Conservation (phyloP, 2,329 filamentous ascomycete species). For the Neofusicoccum kwambonambiense region DNA sequence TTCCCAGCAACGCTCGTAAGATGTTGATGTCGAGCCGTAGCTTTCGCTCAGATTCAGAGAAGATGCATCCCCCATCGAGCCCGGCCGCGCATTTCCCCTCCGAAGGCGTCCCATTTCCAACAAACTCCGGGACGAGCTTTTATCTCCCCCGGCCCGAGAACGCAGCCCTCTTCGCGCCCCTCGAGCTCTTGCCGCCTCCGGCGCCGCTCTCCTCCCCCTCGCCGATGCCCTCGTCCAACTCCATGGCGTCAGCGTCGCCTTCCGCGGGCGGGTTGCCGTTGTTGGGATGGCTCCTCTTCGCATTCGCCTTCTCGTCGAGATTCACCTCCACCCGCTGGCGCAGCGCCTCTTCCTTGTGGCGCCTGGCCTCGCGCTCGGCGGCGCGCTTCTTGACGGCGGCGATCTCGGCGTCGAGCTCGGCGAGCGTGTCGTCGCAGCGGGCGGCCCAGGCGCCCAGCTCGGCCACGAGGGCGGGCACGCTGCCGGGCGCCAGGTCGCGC, state of each 20-base stretch:
- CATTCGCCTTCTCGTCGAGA: conserved; percentile 8
- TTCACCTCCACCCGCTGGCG: neutral
- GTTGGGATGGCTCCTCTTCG: neutral
- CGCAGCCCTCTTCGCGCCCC: neutral
- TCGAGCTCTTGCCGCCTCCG: neutral
- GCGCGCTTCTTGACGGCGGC: conserved; percentile 23
- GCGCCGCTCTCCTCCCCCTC: conserved; percentile 24
- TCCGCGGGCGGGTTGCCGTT: conserved; percentile 24
- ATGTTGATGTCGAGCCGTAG: too few relatives aligned
- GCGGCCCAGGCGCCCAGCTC: conserved; percentile 72
- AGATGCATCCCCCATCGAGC: too few relatives aligned
- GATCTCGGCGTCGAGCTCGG: conserved; percentile 74
- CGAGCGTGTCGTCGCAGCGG: conserved; percentile 73
- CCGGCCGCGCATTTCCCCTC: too few relatives aligned
- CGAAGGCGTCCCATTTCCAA: too few relatives aligned
- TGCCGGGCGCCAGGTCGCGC: conserved; percentile 76
- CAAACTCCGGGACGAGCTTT: neutral
- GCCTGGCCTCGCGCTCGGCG: neutral
- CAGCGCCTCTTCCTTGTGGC: conserved; percentile 7
- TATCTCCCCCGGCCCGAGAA: neutral
- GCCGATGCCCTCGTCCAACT: conserved; percentile 31
- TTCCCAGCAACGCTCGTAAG: too few relatives aligned
- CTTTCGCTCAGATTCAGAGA: too few relatives aligned
- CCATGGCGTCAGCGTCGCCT: conserved; percentile 34
- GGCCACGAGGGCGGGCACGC: conserved; percentile 66